Evolutionary conservation across 169 alveolate species (phyloP).

Genomic region (Cryptosporidium meleagridis): DNA sequence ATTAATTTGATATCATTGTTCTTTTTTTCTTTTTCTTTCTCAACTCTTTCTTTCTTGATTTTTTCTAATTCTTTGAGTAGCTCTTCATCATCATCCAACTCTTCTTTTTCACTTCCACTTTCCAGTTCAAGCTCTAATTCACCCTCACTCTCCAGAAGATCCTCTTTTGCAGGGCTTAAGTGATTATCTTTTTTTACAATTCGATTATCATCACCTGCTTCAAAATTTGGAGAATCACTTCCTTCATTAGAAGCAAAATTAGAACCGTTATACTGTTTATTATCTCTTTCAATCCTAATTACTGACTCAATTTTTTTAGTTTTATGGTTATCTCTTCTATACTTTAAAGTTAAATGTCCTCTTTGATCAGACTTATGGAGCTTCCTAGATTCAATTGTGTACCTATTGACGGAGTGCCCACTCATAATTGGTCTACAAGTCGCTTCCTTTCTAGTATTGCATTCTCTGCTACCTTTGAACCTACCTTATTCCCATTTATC

Average conservation of each 20-base stretch:
- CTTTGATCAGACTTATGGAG: conserved; percentile 44
- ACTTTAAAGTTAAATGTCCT: conserved; percentile 54
- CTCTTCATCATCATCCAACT: conserved; percentile 53
- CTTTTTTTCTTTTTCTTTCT: conserved; percentile 1
- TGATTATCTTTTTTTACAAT: no score
- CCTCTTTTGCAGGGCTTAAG: not conserved
- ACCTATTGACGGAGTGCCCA: conserved; percentile 11
- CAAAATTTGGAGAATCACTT: not conserved
- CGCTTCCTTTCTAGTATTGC: not conserved
- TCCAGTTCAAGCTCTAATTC: conserved; percentile 15
- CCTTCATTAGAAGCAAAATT: not conserved
- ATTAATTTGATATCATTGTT: conserved; percentile 17
- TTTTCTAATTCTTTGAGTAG: conserved; percentile 39
- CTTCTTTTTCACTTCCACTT: not conserved
- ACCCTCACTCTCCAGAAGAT: not conserved
- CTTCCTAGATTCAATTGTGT: conserved; percentile 31
- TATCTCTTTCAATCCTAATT: not conserved
- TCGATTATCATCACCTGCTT: not conserved
- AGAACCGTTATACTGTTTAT: not conserved
- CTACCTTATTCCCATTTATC: not conserved
- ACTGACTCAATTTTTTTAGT: not conserved
- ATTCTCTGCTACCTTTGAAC: not conserved
- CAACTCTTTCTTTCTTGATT: conserved; percentile 18
- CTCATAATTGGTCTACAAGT: not conserved
- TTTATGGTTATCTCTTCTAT: conserved; percentile 10